Evolutionary conservation across 768 basidiomycete species (phyloP), one percentile per base, ranked within the genome.

Genomic region (Amanita jacksonii): DNA sequence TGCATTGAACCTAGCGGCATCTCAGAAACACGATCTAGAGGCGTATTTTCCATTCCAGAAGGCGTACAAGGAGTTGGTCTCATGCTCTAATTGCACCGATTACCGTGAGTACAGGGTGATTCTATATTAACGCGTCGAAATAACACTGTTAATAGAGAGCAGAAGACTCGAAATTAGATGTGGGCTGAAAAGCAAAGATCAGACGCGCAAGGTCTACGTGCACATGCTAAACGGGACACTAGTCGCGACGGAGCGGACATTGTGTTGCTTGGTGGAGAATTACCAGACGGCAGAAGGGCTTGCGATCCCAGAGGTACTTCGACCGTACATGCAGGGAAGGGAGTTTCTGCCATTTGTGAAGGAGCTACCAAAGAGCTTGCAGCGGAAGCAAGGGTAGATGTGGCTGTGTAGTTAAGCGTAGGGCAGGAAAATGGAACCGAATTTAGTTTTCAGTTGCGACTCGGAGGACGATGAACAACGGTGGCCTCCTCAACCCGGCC

Each of bases 21-120:
- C 93, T 40, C 91, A 96, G 69, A 99, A 99, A 69, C 90, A 83
- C 60, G 96, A 99, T 64, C 62, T 99, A 48, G 96, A 99, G 64
- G 96, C 96, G 46, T 99, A 92, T 89, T 99, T 99, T 76, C 96
- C 96, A 2, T 97, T 89, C 77, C 96, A 98, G 64, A 81, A 80
- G 39, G 81, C 73, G 41, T 92, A 93, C 71, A 99, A 98, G 72
- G 96, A 99, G 69, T 70, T 99, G 32, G 96, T 98, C 28, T 92
- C 88, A 52, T 93, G 91, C 62, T 92, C 89, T 59, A 99, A 99
- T 62, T 99, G 96, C 68, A 97, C 94, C 16, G 96, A 98, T 61
- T 98, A 99, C 63, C 96, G 94, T 98, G 59, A 66, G 89, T 77
- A 19, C 5, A 9, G 5, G 22, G 6, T 13, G 41, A 22, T 9